Evolutionary conservation across 2,329 filamentous ascomycete genomes (phyloP), one percentile per base, ranked within the genome.

Genomic region (Phaeophleospora eucalypticola): DNA sequence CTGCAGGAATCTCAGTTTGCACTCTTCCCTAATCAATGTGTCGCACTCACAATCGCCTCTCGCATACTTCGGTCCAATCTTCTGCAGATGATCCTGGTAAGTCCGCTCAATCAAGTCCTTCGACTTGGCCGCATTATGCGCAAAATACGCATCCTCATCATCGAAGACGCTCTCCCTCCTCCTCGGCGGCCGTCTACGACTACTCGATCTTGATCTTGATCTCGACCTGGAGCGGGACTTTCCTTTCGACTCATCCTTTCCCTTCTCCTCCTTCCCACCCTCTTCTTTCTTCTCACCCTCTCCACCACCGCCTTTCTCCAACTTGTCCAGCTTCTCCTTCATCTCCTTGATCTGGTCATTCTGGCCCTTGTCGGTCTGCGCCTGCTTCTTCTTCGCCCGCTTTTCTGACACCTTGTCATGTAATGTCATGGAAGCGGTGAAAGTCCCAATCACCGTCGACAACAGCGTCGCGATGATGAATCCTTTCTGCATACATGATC

Each of bases 401-500:
- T 53, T 52, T 40, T 61, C 58, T 33, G 56, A 51, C 7, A 71
- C 60, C 21, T 68, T 66, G 46, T 72, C 69, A 54, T 67, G 68
- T 15, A 72, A 59, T n/a, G 67, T 65, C 57, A 71, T 66, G 24
- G 67, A 67, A n/a, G 69, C 67, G 2, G 67, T 68, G 53, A 72
- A 71, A 14, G 69, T 72, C 36, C 69, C 69, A 43, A 72, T 63
- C 12, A 72, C 61, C n/a, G 70, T 72, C 2, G 67, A 69, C 20
- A 68, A 67, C 10, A 72, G 55, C 12, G 69, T 72, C 15, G 70
- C 70, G 46, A 71, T 63, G 29, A 72, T 71, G 62, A 72, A 72
- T 17, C 66, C 68, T 69, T 71, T 71, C 54, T 57, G 32, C 10
- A 14, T 12, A 19, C 8, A 39, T 3, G 2, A 16, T 24, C 15